Evolutionary conservation across 1,284 basidiomycete genomes (phyloP), one percentile per base, ranked within the genome.

Genomic region (Marasmius tenuissimus): DNA sequence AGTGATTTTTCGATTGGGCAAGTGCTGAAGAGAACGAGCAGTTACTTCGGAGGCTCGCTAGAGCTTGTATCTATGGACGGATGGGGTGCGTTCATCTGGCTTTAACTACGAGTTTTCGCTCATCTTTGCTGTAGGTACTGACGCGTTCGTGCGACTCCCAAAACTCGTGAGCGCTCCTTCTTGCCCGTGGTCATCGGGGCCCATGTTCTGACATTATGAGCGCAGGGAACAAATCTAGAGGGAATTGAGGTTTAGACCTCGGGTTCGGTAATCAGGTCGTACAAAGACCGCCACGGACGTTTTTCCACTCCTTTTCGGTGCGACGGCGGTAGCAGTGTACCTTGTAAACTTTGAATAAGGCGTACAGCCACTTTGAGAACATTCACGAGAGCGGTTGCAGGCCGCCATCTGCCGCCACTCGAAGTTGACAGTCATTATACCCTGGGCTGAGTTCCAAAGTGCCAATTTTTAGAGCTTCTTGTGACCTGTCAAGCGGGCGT

Each of bases 31-130:
- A 59, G 33, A 37, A 20, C 51, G 39, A 57, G 14, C 67, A 91
- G 88, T 52, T 92, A 92, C 73, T 92, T 92, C 67, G 93, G 93
- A 34, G 93, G 93, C 2, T 91, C 88, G 3, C 71, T 95, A 52
- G 88, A 92, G 64, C 76, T 95, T n/a, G 84, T 93, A 14, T 91
- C 91, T 22, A 69, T 94, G 69, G 90, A 95, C 70, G 92, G 92
- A 60, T 93, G 89, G 84, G 91, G 91, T 91, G 72, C 65, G 82
- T 73, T 39, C 57, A 40, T 40, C 50, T 37, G 40, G 20, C 38
- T 53, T 59, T 20, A 33, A 37, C 45, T 27, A n/a, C 42, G 60
- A 27, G 38, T 34, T 20, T 39, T 34, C 16, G 57, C 45, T 61
- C 40, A 53, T 42, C 35, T 39, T 38, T 59, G 54, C 58, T 48